These are phyloP conservation scores for Laguncularia racemosa DNA, from an alignment of 345 rosid species.

Conservation along the genomic window DNA sequence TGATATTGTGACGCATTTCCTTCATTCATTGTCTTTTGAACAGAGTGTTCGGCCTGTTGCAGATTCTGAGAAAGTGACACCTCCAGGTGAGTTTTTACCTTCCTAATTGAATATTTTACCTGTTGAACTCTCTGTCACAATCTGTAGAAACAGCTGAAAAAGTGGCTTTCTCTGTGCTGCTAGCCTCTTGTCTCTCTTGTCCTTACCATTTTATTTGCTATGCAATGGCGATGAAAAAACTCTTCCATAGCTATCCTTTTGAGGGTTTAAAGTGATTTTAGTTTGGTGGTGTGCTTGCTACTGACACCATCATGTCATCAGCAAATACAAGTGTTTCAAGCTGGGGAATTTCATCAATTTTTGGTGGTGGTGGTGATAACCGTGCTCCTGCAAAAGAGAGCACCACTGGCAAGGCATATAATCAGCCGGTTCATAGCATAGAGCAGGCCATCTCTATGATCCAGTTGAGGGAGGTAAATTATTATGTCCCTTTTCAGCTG, in stretches of 20 bases:
- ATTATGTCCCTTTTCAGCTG: too few relatives aligned
- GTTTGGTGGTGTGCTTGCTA: not conserved
- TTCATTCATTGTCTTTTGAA: slow-evolving; percentile 6
- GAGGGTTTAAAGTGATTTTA: not conserved
- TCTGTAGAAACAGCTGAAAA: not conserved
- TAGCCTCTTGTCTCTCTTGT: too few relatives aligned
- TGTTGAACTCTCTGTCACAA: too few relatives aligned
- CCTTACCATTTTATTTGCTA: too few relatives aligned
- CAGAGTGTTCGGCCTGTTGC: slow-evolving; percentile 53
- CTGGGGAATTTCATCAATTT: slow-evolving; percentile 92
- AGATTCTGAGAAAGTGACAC: slow-evolving; percentile 55
- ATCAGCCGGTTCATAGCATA: slow-evolving; percentile 44
- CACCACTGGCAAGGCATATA: slow-evolving; percentile 33
- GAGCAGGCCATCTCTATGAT: slow-evolving; percentile 68
- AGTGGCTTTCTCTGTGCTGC: too few relatives aligned
- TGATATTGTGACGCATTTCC: slow-evolving; percentile 2
- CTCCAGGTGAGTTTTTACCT: slow-evolving; percentile 47
- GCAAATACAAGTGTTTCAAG: slow-evolving; percentile 50
- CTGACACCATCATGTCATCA: slow-evolving; percentile 10
- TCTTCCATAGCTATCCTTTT: not conserved
- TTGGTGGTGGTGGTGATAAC: slow-evolving; percentile 67
- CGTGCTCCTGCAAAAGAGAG: slow-evolving; percentile 57
- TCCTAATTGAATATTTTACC: not conserved
- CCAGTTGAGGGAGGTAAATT: slow-evolving; percentile 67
- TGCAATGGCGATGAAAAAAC: too few relatives aligned